Evolutionary conservation across 2,329 filamentous ascomycete species (phyloP).

Genomic region (Hypoxylon sp.): DNA sequence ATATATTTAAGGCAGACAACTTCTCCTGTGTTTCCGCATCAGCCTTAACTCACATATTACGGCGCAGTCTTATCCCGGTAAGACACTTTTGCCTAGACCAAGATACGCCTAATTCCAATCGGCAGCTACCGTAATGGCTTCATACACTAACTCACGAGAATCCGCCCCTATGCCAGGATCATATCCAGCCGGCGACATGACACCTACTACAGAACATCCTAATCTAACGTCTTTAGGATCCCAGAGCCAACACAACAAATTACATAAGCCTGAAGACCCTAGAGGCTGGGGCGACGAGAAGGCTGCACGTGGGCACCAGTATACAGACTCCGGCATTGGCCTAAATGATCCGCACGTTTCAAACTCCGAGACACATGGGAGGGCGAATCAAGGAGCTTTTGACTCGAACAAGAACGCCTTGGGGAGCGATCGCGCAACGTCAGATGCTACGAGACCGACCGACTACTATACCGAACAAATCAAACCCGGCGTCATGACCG

Average conservation of each 20-base stretch:
- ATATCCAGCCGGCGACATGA: slow-evolving; percentile 39
- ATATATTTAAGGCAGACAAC: slow-evolving; percentile 23
- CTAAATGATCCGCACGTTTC: slow-evolving; percentile 15
- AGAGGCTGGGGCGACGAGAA: slow-evolving; percentile 30
- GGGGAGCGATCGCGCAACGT: not conserved
- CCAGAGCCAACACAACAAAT: slow-evolving; percentile 34
- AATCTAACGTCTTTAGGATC: slow-evolving; percentile 15
- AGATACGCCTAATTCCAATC: not conserved
- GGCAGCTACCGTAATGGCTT: slow-evolving; percentile 34
- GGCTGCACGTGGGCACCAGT: slow-evolving; percentile 26
- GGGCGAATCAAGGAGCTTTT: slow-evolving; percentile 11
- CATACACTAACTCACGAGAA: slow-evolving; percentile 28
- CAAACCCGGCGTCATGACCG: slow-evolving; percentile 48
- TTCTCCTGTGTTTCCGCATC: not conserved
- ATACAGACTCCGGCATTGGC: slow-evolving; percentile 42
- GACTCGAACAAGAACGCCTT: slow-evolving; percentile 5
- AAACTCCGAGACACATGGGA: not conserved
- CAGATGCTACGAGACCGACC: not conserved
- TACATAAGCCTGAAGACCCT: slow-evolving; percentile 44
- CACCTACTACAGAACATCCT: slow-evolving; percentile 16
- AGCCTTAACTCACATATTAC: not conserved
- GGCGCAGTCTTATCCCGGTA: not conserved
- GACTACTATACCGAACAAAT: slow-evolving; percentile 12
- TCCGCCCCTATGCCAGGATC: slow-evolving; percentile 39
- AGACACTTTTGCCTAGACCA: slow-evolving; percentile 7